Evolutionary conservation across 768 basidiomycete species (phyloP), one percentile per base, ranked within the genome.

Genomic region (Lentinula sp.): DNA sequence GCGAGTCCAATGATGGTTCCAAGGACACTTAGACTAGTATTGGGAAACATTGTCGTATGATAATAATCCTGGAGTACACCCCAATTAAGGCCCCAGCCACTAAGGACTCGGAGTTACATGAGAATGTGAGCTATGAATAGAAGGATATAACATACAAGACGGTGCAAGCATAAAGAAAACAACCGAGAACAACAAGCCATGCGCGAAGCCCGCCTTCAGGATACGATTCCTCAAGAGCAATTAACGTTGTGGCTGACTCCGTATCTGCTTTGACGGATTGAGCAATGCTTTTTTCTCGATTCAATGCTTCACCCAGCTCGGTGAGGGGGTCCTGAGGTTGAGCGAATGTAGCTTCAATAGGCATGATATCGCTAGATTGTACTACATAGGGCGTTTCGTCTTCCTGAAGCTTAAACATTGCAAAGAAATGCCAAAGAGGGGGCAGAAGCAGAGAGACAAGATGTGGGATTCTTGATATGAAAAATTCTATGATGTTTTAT

Each of bases 1-100:
- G 42, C n/a, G 7, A 61, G 28, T 21, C 60, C 60, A 1, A 45
- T 11, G 9, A 48, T 51, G 8, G 45, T 54, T 4, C 28, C 18
- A 9, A 61, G 42, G 1, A 61, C 40, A 46, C 52, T 56, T 15
- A 61, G 32, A n/a, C 43, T 43, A 16, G 60, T 61, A 32, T 42
- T 49, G 21, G 60, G 60, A 55, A 61, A 61, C 60, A 61, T 65
- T n/a, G 64, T 64, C 28, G 66, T 57, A 60, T 70, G 68, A 57
- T 70, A 72, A 61, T 68, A 73, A 59, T 70, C 72, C 42, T 73
- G 68, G 0, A 71, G 67, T 1, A 73, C 70, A 32, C 72, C 72
- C 71, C 71, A 73, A 16, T 67, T 67, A 62, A 72, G 48, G 5
- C 66, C 61, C 59, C 61, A 65, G 6, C 62, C 64, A 63, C 66